Evolutionary conservation across 192 early-diverging fungal species (phyloP).

Genomic region (Coemansia sp.): DNA sequence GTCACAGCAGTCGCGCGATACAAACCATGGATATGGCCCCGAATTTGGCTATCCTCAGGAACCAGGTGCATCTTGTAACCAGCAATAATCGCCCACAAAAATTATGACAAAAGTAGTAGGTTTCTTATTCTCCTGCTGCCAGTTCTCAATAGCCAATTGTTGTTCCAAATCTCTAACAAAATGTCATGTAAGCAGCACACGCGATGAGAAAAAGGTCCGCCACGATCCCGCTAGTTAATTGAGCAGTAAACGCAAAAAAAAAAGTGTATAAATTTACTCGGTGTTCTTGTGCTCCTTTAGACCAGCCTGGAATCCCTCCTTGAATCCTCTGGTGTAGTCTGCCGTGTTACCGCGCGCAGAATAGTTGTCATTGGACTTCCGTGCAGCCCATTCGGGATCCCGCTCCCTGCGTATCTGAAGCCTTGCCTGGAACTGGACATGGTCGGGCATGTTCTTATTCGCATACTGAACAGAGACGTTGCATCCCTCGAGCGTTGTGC

Average conservation of each 20-base stretch:
- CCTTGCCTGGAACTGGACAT: conserved; percentile 45
- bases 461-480: conserved; percentile 8
- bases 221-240: too few species aligned
- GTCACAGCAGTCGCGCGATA: conserved; percentile 10
- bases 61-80: too few species aligned
- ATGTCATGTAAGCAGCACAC: too few species aligned
- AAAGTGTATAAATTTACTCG: not conserved
- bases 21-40: not conserved
- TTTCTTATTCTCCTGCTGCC: too few species aligned
- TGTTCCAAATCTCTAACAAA: too few species aligned
- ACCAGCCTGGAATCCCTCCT: conserved; percentile 38
- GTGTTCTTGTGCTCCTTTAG: conserved; percentile 9
- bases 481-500: conserved; percentile 7
- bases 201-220: too few species aligned
- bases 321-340: conserved; percentile 31
- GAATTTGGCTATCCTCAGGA: too few species aligned
- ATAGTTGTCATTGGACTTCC: not conserved
- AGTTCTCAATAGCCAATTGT: too few species aligned
- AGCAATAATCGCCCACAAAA: too few species aligned
- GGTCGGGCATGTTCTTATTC: conserved; percentile 26
- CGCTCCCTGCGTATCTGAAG: conserved; percentile 20
- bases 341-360: not conserved
- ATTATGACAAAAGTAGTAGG: too few species aligned
- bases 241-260: too few species aligned
- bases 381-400: conserved; percentile 6